These are phyloP conservation scores for Aspergillus sp. DNA, from an alignment of 2,329 filamentous ascomycete genomes.

Conservation along the genomic window DNA sequence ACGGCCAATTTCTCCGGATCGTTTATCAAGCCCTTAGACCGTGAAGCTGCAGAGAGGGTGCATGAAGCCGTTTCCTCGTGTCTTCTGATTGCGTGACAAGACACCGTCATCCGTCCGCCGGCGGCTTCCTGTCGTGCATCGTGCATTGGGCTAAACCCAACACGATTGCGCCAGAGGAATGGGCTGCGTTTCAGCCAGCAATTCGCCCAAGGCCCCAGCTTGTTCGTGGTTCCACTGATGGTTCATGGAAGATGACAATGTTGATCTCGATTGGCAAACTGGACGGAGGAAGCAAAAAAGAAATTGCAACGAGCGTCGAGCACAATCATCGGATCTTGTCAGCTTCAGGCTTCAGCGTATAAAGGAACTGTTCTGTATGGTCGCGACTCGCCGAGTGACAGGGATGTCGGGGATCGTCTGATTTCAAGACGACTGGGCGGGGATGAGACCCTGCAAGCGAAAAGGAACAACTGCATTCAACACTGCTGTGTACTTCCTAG, in stretches of 20 bases:
- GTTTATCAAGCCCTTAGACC: background rate
- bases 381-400: too few species aligned
- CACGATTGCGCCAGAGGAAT: background rate
- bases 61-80: slow-evolving; percentile 17
- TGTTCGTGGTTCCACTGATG: slow-evolving; percentile 8
- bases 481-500: too few species aligned
- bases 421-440: too few species aligned
- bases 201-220: background rate
- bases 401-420: too few species aligned
- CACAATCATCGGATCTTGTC: background rate
- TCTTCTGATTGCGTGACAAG: slow-evolving; percentile 3
- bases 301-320: background rate
- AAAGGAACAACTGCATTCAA: too few species aligned
- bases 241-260: background rate
- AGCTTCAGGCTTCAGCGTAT: background rate
- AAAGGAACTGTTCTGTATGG: background rate
- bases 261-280: background rate
- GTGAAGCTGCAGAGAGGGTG: slow-evolving; percentile 5
- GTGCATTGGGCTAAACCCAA: slow-evolving; percentile 16
- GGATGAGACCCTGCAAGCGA: too few species aligned
- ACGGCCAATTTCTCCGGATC: background rate
- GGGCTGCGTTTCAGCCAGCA: background rate
- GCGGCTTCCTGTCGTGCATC: slow-evolving; percentile 17
- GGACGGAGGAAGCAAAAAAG: background rate
- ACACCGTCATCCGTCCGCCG: background rate